A percentile compares a stretch with the other conserved stretches of the same genome.
Evolutionary conservation across 768 basidiomycete species (phyloP).

Genomic region (Lentinula sp.): DNA sequence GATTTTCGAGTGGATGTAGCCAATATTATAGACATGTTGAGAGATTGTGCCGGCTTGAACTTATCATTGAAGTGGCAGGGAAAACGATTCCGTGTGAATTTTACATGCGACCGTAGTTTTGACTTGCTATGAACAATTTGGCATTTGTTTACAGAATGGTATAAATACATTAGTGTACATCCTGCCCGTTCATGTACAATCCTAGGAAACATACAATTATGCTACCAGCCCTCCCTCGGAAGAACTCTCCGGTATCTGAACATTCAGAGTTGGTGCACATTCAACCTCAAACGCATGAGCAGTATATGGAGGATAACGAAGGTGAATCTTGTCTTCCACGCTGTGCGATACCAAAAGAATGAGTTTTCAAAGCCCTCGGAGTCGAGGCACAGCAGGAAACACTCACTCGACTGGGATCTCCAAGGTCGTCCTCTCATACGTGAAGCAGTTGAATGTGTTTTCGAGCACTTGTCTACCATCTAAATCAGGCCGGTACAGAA

Average conservation of each 20-base stretch:
- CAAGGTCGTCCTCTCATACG: neutral
- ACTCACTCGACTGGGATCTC: slow-evolving; percentile 4
- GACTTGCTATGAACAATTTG: no score
- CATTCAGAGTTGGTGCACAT: neutral
- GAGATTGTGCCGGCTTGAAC: no score
- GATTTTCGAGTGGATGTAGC: no score
- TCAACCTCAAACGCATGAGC: neutral
- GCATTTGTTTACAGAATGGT: no score
- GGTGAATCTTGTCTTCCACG: neutral
- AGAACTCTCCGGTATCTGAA: slow-evolving; percentile 3
- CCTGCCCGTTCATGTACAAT: no score
- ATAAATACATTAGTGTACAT: no score
- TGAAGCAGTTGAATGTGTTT: slow-evolving; percentile 7
- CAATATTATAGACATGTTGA: no score
- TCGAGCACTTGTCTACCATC: slow-evolving; percentile 7
- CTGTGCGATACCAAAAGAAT: neutral
- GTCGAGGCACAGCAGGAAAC: neutral
- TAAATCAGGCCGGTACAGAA: neutral
- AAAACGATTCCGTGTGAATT: no score
- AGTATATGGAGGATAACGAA: slow-evolving; percentile 8
- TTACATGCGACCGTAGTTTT: no score
- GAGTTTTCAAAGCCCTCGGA: neutral
- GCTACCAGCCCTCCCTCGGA: neutral
- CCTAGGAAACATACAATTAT: no score
- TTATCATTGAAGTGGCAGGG: no score